Evolutionary conservation across 1,139 yeast species (phyloP).

Genomic region (Kodamaea sp.): DNA sequence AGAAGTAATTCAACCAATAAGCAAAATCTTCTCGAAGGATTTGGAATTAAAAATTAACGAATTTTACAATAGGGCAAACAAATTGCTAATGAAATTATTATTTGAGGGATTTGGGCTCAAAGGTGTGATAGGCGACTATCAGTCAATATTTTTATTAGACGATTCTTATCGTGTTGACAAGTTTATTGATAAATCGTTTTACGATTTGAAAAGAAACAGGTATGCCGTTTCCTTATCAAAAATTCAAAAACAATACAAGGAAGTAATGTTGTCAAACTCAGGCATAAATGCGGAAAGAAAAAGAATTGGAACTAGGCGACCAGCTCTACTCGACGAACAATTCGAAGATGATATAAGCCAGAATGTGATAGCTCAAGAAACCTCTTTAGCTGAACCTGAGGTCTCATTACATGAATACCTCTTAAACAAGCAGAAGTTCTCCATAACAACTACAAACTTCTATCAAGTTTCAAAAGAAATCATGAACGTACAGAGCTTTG

Average conservation of each 20-base stretch:
- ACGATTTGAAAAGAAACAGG: constrained; percentile 37
- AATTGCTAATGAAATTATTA: constrained; percentile 56
- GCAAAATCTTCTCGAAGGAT: constrained; percentile 56
- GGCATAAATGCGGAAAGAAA: neutral
- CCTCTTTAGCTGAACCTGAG: neutral
- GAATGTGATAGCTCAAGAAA: neutral
- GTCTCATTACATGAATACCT: constrained; percentile 15
- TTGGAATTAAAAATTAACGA: constrained; percentile 58
- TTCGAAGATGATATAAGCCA: neutral
- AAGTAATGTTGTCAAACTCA: constrained; percentile 5
- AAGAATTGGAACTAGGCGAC: neutral
- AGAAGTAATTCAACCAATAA: constrained; percentile 32
- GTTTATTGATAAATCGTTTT: constrained; percentile 39
- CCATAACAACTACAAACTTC: constrained; percentile 39
- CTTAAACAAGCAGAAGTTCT: constrained; percentile 28
- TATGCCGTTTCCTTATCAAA: constrained; percentile 33
- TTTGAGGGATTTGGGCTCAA: constrained; percentile 61
- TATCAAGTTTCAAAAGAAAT: constrained; percentile 66
- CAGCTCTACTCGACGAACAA: neutral
- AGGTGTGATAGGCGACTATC: constrained; percentile 49
- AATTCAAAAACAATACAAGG: constrained; percentile 26
- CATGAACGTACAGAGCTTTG: constrained; percentile 63
- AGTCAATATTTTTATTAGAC: constrained; percentile 51
- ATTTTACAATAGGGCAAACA: constrained; percentile 72
- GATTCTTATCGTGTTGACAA: constrained; percentile 50